Base-by-base conservation (phyloP, 2,329 filamentous ascomycete species). In the Penicillium hesseltinei region DNA sequence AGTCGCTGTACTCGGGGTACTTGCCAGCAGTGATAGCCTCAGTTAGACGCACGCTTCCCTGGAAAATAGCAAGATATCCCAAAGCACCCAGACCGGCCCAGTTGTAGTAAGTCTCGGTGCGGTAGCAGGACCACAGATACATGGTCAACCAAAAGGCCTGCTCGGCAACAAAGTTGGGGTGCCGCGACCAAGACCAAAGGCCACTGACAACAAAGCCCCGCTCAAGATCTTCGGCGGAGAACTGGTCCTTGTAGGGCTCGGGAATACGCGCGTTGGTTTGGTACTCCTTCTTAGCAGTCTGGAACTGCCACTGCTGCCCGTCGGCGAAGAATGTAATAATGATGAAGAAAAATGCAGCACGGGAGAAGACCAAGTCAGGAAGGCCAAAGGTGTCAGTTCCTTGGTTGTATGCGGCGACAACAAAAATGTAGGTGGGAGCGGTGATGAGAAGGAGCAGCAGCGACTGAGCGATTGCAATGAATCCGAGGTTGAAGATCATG, bases 121-220 rank as follows among this genome's bases (percentile, higher is more conserved):
- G 83, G 71, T 85, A 88, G 74, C 89, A 93, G 64, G 84, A 86
- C 94, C 93, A 99, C 69, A 91, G 84, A 74, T 97, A 97, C 51
- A 97, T 76, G 9, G 86, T 78, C 53, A 96, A 81, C 94, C 94
- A 99, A 67, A 97, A 86, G 31, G 86, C 81, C 77, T 97, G 94
- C 76, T 99, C 94, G 5, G 90, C 91, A 5, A 90, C 86, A 70
- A 97, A 99, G 75, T 99, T 99, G 47, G 94, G 94, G 73, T 99
- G 95, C 45, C 94, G 84, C 66, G 89, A 93, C 79, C 88, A 92
- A 0, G 87, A 88, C 88, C 90, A 99, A 8, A 99, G 80, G 0
- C 94, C 94, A 5, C 82, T 85, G 9, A 90, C 88, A 62, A 90
- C 82, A 76, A 99, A 99, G 42, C 94, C 94, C 38, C 93, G 89